Evolutionary conservation across 1,284 basidiomycete species (phyloP).

Genomic region (Athelia sp.): DNA sequence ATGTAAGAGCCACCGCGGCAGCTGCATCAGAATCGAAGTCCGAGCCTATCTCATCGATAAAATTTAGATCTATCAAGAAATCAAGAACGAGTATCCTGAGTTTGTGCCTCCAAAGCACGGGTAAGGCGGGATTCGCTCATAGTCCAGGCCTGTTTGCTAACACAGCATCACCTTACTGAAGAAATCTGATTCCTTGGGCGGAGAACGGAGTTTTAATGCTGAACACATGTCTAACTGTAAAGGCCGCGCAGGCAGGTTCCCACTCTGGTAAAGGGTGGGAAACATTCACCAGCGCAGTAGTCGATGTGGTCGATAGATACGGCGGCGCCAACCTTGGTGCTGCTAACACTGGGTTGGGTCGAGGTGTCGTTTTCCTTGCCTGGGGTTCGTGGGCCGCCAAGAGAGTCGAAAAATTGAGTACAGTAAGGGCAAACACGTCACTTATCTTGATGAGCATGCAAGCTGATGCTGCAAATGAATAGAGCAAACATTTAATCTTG

Average conservation of each 20-base stretch:
- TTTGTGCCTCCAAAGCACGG: constrained; percentile 84
- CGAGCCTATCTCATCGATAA: neutral
- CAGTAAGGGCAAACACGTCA: constrained; percentile 40
- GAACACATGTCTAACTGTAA: constrained; percentile 88
- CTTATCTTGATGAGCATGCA: neutral
- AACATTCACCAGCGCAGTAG: constrained; percentile 66
- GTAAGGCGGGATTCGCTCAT: constrained; percentile 40
- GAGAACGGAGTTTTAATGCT: constrained; percentile 87
- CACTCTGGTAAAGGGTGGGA: constrained; percentile 86
- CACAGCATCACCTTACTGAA: constrained; percentile 25
- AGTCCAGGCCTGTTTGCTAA: constrained; percentile 9
- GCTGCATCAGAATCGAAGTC: constrained; percentile 9
- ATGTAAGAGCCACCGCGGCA: constrained; percentile 41
- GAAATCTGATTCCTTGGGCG: constrained; percentile 83
- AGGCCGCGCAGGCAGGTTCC: constrained; percentile 71
- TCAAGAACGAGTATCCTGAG: constrained; percentile 75
- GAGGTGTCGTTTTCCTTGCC: constrained; percentile 81
- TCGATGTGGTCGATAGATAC: constrained; percentile 67
- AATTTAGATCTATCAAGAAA: constrained; percentile 83
- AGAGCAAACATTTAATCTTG: constrained; percentile 85
- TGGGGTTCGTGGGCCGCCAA: constrained; percentile 90
- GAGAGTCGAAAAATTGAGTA: constrained; percentile 76
- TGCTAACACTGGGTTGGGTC: constrained; percentile 47
- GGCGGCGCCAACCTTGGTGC: constrained; percentile 70
- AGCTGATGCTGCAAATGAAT: neutral